These are phyloP conservation scores for Botrytis squamosa DNA, from an alignment of 2,329 filamentous ascomycete genomes.

Conservation along the genomic window DNA sequence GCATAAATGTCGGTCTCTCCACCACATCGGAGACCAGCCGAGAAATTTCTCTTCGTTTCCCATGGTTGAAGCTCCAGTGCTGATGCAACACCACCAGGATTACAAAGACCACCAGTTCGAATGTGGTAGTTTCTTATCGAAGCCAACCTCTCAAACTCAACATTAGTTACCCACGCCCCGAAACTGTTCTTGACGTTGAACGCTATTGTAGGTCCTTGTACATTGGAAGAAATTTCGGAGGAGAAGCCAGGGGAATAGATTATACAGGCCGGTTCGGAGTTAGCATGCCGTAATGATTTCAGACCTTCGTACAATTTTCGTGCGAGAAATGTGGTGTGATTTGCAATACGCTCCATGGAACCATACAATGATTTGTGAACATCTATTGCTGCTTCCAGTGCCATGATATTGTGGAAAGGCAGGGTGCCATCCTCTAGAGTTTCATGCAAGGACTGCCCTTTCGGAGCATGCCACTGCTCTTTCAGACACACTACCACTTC, in stretches of 20 bases:
- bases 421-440: conserved; percentile 87
- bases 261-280: conserved; percentile 43
- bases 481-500: conserved; percentile 80
- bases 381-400: conserved; percentile 71
- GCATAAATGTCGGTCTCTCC: conserved; percentile 76
- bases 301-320: conserved; percentile 59
- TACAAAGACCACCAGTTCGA: conserved; percentile 86
- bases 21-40: conserved; percentile 80
- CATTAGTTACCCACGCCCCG: conserved; percentile 74
- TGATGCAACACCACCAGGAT: conserved; percentile 79
- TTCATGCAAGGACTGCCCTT: conserved; percentile 71
- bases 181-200: conserved; percentile 74
- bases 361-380: conserved; percentile 69
- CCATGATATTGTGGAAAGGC: conserved; percentile 86
- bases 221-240: conserved; percentile 36
- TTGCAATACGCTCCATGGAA: conserved; percentile 66
- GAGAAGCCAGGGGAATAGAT: conserved; percentile 40
- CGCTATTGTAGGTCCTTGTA: conserved; percentile 72
- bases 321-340: conserved; percentile 68
- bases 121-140: conserved; percentile 77
- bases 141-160: conserved; percentile 85
- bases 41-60: conserved; percentile 84
- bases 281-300: conserved; percentile 62
- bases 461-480: conserved; percentile 80
- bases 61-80: conserved; percentile 71